A percentile compares a stretch with the other conserved stretches of the same genome.
Evolutionary conservation across 371 early-diverging fungal species (phyloP).

Genomic region (Mucor mucedo): DNA sequence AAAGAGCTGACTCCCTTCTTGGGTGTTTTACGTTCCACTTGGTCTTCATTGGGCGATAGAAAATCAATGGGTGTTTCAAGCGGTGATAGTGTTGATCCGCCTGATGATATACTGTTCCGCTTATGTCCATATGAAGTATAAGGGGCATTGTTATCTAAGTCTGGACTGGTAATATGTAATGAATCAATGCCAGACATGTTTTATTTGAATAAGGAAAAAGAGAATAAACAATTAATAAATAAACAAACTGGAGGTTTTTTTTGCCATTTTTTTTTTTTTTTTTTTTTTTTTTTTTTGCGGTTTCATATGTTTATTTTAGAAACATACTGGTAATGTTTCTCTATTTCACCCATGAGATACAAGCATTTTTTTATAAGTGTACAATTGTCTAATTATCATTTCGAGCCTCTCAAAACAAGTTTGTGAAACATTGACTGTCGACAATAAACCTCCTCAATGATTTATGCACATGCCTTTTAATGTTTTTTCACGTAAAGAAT

Average conservation of each 20-base stretch:
- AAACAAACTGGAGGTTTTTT: not conserved
- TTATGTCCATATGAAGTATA: slow-evolving; percentile 11
- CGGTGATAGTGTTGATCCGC: slow-evolving; percentile 16
- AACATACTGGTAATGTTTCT: slow-evolving; percentile 15
- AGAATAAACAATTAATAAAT: not conserved
- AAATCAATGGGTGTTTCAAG: slow-evolving; percentile 16
- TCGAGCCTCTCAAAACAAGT: no score
- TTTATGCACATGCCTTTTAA: no score
- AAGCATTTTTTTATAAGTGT: no score
- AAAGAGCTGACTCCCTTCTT: slow-evolving; percentile 29
- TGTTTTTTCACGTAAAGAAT: no score
- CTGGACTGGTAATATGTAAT: slow-evolving; percentile 15
- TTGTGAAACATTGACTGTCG: no score
- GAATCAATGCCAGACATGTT: slow-evolving; percentile 7
- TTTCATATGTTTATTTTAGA: not conserved
- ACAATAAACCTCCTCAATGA: no score
- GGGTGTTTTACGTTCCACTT: slow-evolving; percentile 14
- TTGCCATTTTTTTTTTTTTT: slow-evolving; percentile 5
- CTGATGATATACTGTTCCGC: slow-evolving; percentile 17
- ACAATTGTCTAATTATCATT: no score
- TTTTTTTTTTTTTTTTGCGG: slow-evolving; percentile 7
- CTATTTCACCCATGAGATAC: not conserved
- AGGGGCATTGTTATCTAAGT: slow-evolving; percentile 13
- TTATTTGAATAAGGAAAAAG: not conserved
- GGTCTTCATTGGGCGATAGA: slow-evolving; percentile 16